phyloP scores from a whole-genome alignment of 257 asterid genomes.

The Solanum appendiculatum region DNA sequence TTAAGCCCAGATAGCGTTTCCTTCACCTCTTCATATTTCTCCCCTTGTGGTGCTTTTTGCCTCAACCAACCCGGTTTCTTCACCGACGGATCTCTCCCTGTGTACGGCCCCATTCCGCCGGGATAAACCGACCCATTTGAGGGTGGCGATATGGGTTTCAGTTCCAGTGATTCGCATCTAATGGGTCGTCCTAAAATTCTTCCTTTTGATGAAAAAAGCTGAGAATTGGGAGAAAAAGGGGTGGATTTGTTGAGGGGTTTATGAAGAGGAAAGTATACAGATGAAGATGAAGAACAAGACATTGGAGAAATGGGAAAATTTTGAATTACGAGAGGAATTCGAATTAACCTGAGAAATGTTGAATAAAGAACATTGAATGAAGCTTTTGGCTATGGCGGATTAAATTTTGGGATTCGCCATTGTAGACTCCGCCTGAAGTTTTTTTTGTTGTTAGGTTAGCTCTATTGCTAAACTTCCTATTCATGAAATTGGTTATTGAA shows the following conservation, averaged over 20 bases:
- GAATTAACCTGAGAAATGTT: not conserved
- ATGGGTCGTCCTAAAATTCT: not conserved
- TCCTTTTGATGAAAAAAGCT: not conserved
- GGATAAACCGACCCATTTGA: conserved; percentile 26
- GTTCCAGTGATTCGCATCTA: conserved; percentile 21
- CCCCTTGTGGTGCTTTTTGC: conserved; percentile 98
- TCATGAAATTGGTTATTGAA: not conserved
- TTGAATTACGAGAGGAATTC: not conserved
- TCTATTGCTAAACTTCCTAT: not conserved
- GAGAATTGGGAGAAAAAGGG: not conserved
- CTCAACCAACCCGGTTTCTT: conserved; percentile 91
- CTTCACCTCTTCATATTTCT: conserved; percentile 76
- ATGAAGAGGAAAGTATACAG: not conserved
- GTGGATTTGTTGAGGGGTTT: not conserved
- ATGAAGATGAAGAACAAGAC: not conserved
- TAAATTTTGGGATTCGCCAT: not conserved
- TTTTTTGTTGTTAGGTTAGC: not conserved
- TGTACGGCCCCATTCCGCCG: conserved; percentile 50
- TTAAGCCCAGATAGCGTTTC: conserved; percentile 69
- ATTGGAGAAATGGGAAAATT: not conserved
- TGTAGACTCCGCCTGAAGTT: not conserved
- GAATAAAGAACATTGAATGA: not conserved
- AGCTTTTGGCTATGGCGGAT: not conserved
- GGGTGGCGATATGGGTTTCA: not conserved
- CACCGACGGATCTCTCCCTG: conserved; percentile 75